A percentile compares a stretch with the other conserved stretches of the same genome.
Conservation (phyloP, 2,329 filamentous ascomycete species). For the Seiridium cupressi region DNA sequence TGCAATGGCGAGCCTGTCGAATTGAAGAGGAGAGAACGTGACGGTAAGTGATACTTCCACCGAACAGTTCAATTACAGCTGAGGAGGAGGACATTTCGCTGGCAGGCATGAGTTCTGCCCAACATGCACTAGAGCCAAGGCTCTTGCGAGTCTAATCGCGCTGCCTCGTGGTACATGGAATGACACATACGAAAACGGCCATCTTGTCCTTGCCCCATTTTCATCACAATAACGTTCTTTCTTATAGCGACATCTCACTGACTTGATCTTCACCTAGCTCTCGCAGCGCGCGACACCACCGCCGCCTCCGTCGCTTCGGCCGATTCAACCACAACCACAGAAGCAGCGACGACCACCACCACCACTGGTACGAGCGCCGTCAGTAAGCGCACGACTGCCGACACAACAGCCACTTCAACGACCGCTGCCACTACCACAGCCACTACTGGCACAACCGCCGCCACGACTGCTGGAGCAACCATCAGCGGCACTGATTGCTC, state of each 20-base stretch:
- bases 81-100: no score
- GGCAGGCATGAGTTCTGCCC: no score
- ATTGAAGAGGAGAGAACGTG: not conserved
- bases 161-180: no score
- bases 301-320: not conserved
- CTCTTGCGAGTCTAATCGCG: no score
- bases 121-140: no score
- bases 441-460: constrained; percentile 9
- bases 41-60: not conserved
- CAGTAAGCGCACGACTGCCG: constrained; percentile 8
- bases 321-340: not conserved
- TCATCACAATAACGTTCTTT: not conserved
- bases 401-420: not conserved
- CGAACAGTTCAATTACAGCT: no score
- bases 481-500: constrained; percentile 13
- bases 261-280: not conserved
- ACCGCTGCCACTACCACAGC: constrained; percentile 11
- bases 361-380: constrained; percentile 1
- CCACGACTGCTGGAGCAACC: constrained; percentile 10
- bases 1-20: constrained; percentile 22
- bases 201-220: not conserved
- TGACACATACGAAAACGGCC: no score
- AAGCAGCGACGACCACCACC: not conserved
- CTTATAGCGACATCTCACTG: not conserved
- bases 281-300: not conserved